A percentile compares a stretch with the other conserved stretches of the same genome.
Conservation (phyloP, 2,329 filamentous ascomycete species). For the Stemphylium lycopersici region DNA sequence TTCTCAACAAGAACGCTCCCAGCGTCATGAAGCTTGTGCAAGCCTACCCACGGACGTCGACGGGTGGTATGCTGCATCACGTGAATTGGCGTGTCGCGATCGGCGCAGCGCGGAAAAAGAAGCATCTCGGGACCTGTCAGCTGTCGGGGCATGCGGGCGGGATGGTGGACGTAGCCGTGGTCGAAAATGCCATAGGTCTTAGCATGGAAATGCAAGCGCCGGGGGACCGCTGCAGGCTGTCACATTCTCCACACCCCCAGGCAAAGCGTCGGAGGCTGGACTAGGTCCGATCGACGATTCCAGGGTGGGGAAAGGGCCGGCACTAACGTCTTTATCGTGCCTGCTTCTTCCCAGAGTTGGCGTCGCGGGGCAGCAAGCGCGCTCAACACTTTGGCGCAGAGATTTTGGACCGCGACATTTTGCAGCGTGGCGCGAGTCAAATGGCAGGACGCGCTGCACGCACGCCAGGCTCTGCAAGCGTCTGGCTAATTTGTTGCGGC, state of each 20-base stretch:
- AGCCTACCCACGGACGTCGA: too few species aligned
- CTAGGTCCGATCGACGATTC: conserved; percentile 21
- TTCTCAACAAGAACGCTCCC: too few species aligned
- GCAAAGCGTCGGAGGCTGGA: conserved; percentile 12
- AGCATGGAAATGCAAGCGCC: neutral
- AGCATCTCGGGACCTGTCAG: neutral
- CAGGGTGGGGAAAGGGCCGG: conserved; percentile 12
- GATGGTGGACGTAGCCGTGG: neutral
- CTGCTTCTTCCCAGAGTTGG: conserved; percentile 22
- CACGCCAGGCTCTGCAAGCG: neutral
- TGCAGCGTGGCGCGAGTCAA: neutral
- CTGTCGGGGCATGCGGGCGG: neutral
- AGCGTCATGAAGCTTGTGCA: too few species aligned
- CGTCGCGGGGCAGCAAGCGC: conserved; percentile 29
- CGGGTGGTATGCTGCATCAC: neutral
- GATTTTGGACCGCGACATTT: conserved; percentile 5
- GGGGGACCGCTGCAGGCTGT: conserved; percentile 12
- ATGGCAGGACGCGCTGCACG: neutral
- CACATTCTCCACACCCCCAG: conserved; percentile 14
- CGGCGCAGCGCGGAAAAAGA: neutral
- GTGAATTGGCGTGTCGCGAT: conserved; percentile 10
- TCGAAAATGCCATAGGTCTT: too few species aligned
- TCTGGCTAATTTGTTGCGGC: conserved; percentile 18
- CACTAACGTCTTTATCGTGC: conserved; percentile 19
- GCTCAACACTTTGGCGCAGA: conserved; percentile 33